Conservation (phyloP, 108 stramenopile species). For the Cyclotella kingstonii region DNA sequence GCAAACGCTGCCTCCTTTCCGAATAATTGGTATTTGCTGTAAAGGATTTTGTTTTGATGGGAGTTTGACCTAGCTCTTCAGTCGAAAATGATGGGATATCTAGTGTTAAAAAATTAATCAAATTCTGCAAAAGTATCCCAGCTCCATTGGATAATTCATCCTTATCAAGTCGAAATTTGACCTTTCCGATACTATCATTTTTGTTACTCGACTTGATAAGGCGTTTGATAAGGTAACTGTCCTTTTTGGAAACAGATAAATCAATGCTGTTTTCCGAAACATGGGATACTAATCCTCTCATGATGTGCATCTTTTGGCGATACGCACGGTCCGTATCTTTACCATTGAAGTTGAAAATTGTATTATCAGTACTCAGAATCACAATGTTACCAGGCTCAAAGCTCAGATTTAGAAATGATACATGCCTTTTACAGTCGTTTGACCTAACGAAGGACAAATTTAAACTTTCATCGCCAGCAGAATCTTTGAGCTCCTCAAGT, state of each 20-base stretch:
- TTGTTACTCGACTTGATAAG: constrained; percentile 13
- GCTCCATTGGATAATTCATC: constrained; percentile 56
- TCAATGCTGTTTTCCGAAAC: constrained; percentile 40
- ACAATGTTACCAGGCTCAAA: constrained; percentile 58
- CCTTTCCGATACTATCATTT: no score
- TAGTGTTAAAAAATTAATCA: constrained; percentile 52
- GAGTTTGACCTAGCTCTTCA: constrained; percentile 33
- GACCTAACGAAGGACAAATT: constrained; percentile 42
- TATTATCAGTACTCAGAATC: constrained; percentile 70
- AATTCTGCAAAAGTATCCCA: constrained; percentile 77
- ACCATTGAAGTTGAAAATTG: constrained; percentile 9
- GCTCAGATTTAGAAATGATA: constrained; percentile 29
- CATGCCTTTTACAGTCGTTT: constrained; percentile 4
- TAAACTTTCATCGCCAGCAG: constrained; percentile 13
- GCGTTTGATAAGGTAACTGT: constrained; percentile 47
- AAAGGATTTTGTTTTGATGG: constrained; percentile 37
- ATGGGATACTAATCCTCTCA: constrained; percentile 57
- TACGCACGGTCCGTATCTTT: background rate
- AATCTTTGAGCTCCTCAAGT: background rate
- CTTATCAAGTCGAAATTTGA: constrained; percentile 70
- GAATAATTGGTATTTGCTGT: constrained; percentile 31
- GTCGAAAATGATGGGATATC: constrained; percentile 47
- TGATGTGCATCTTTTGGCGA: constrained; percentile 59
- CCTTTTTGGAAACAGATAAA: constrained; percentile 44
- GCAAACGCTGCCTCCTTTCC: constrained; percentile 30